Base-by-base conservation (phyloP, 371 early-diverging fungal genomes). In the Actinomortierella ambigua region DNA sequence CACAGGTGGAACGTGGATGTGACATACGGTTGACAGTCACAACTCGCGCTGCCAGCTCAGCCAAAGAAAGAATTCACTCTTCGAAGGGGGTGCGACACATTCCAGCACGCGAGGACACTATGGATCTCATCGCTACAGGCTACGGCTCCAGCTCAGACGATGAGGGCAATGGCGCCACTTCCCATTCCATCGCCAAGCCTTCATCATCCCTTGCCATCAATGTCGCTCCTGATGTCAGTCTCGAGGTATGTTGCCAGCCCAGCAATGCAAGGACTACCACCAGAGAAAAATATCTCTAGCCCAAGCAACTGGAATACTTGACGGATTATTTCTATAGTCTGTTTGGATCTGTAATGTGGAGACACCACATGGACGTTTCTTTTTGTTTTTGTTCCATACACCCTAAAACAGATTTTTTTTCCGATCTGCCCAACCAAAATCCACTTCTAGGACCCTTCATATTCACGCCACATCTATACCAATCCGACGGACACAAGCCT, bases 221-320 rank as follows among this genome's bases (percentile, higher is more conserved):
- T 62, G 70, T 85, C 15, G 90, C 93, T 34, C 94, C 94, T 1
- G 88, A 90, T 51, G 89, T 91, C 53, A 88, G 86, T 24, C 82
- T 87, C 44, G 87, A 89, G 81, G 90, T 91, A 83, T 62, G 68
- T 57, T 29, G 39, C 41, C 17, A 48, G 26, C 1, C 47, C 28
- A 22, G 18, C 49, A 43, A 26, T 22, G 46, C 46, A n/a, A 13
- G 9, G 17, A 44, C 46, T 1, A 44, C 46, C 20, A 11, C 0
- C 3, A 7, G 14, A 46, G n/a, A 46, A 2, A 18, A 46, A 18
- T 17, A 46, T 4, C 8, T 2, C 20, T 20, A 46, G 20, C 9
- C 20, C 7, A 46, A 46, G 6, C 11, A 46, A 18, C 46, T 22
- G 9, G 11, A 46, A 46, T 4, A n/a, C 46, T 8, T 46, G 46